Conservation (phyloP, 441 rosid genomes). For the Jatropha podagrica region DNA sequence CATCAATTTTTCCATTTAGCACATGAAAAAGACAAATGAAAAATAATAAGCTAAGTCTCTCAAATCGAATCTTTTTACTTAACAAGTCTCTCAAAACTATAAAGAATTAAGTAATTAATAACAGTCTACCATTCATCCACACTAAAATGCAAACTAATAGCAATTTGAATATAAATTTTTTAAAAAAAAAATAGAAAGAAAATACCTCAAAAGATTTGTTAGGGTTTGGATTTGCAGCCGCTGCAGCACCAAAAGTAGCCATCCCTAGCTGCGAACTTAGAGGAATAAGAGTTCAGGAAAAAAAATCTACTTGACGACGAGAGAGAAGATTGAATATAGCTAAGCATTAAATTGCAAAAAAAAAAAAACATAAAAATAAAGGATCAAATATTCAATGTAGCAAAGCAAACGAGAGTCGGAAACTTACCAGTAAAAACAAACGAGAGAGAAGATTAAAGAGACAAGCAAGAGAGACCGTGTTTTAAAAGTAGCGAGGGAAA, state of each 20-base stretch:
- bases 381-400: not conserved
- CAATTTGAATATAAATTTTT: not conserved
- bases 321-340: no score
- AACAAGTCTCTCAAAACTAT: not conserved
- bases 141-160: not conserved
- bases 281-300: not conserved
- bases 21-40: not conserved
- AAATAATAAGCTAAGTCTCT: not conserved
- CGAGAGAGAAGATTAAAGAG: not conserved
- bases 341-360: not conserved
- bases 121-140: not conserved
- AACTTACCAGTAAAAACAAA: not conserved
- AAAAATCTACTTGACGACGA: not conserved
- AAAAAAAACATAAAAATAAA: not conserved
- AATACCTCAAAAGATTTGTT: constrained; percentile 84
- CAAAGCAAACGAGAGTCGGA: not conserved
- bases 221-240: constrained; percentile 56
- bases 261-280: constrained; percentile 29
- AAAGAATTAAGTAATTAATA: not conserved
- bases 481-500: constrained; percentile 20
- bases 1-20: not conserved
- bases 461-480: not conserved
- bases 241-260: constrained; percentile 66
- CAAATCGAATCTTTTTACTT: not conserved
- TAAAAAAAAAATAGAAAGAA: not conserved